Evolutionary conservation across 352 stramenopile species (phyloP), one percentile per base, ranked within the genome.

Genomic region (Aphanomyces euteiches): DNA sequence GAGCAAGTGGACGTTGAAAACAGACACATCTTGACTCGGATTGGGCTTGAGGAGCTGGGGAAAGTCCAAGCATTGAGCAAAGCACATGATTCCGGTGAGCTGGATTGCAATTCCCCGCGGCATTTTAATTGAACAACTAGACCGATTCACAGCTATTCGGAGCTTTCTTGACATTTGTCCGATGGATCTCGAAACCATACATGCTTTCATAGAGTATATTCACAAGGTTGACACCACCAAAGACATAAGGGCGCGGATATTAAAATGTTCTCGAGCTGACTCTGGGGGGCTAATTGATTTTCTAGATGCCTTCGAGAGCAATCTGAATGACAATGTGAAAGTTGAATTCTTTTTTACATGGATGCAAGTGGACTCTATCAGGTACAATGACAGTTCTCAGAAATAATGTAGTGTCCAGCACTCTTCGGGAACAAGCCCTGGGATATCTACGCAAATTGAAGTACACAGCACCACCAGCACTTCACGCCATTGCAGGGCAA

Each of bases 401-500:
- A 38, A 56, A 10, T 7, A n/a, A 7, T 38, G 6, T 58, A 40
- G 21, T 36, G 15, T 34, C 28, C 21, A 10, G 7, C n/a, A 34
- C 36, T n/a, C 28, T 45, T 12, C 64, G 64, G 15, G 64, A 70
- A 41, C 47, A 63, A 40, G 64, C 64, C 6, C 21, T 70, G 7
- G 40, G 37, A 15, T 61, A 40, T 12, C 28, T 70, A 21, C 43
- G 10, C 36, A 63, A 63, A 19, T 19, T 61, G 17, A 36, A 69
- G 15, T 13, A 60, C 21, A 19, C n/a, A 5, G 0, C 57, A n/a
- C 7, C 40, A 12, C 12, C 45, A 5, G 36, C 37, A n/a, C 15
- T 70, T 15, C 48, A 70, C 21, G 64, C 47, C 7, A 47, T 70
- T 19, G 64, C 47, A 38, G 37, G 54, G 4, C 64, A 70, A 36